Base-by-base conservation (phyloP, 164 flowering plant species). In the Tetrastigma voinierianum region DNA sequence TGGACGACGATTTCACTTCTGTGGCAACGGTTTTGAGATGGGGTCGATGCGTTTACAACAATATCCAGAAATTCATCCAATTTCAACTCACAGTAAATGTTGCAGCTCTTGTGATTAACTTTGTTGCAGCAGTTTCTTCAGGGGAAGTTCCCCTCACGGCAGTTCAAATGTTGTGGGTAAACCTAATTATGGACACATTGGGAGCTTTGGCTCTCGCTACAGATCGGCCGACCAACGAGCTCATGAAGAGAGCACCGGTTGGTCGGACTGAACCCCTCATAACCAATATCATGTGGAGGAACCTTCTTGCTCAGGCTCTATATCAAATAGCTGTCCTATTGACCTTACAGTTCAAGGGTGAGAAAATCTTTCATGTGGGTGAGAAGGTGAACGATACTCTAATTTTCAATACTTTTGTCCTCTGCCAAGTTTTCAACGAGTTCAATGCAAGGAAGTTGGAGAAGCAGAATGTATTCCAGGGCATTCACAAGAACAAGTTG, bases 161-260 rank as follows among this genome's bases (percentile, higher is more conserved):
- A 3, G 96, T 87, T 1, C 96, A 89, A 25, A 19, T 89, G 57
- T 53, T 89, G 44, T 89, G 96, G 96, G 96, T 90, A 14, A 87
- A 87, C 70, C 87, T 90, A 53, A 90, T 90, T 47, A 90, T 87
- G 90, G 96, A 90, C 70, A 84, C 91, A 16, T 62, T 90, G 6
- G 96, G 91, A 0, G 91, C 96, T 68, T 77, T 90, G 40, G 96
- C 96, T 11, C 79, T 90, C 6, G 92, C 96, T 4, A 90, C 90
- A n/a, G 96, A 90, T 62, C 66, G 82, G 16, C 96, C 96, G 0
- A 86, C 84, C 1, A 44, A 80, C 18, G 91, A 86, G 70, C 83
- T 90, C 1, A 83, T 87, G 89, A 45, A 80, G 16, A 76, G 53
- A 59, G 75, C 78, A 1, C 96, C 96, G 0, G 84, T 87, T 9